Conservation (phyloP, 768 basidiomycete genomes). For the Coprinopsis sp. region DNA sequence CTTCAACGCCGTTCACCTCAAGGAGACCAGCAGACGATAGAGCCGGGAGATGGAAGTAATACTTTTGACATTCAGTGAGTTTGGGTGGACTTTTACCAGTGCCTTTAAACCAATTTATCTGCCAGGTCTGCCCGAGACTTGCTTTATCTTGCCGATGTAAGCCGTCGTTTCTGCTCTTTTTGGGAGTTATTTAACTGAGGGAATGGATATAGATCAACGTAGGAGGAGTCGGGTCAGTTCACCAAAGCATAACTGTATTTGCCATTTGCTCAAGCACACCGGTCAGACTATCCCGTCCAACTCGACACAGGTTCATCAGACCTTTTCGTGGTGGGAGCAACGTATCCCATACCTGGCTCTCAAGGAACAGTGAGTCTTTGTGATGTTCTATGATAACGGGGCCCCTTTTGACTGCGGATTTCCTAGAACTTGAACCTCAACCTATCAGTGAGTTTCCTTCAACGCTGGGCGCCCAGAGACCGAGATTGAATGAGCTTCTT, state of each 20-base stretch:
- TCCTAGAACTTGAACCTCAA: constrained; percentile 50
- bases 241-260: not conserved
- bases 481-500: too few species aligned
- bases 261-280: not conserved
- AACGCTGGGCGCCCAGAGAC: too few species aligned
- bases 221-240: constrained; percentile 53
- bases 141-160: constrained; percentile 75
- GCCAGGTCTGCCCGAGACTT: constrained; percentile 70
- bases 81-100: not conserved
- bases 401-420: constrained; percentile 10
- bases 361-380: constrained; percentile 44
- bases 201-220: constrained; percentile 51
- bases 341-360: constrained; percentile 44
- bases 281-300: constrained; percentile 65
- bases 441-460: constrained; percentile 64
- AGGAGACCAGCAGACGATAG: constrained; percentile 31
- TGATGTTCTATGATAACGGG: too few species aligned
- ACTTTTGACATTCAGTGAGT: constrained; percentile 44
- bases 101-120: constrained; percentile 17
- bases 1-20: constrained; percentile 34
- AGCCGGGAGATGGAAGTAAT: constrained; percentile 24
- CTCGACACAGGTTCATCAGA: constrained; percentile 85
- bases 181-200: constrained; percentile 6
- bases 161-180: constrained; percentile 24
- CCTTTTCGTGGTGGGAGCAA: constrained; percentile 59